Conservation (phyloP, 352 stramenopile species). For the Phytophthora sp. region DNA sequence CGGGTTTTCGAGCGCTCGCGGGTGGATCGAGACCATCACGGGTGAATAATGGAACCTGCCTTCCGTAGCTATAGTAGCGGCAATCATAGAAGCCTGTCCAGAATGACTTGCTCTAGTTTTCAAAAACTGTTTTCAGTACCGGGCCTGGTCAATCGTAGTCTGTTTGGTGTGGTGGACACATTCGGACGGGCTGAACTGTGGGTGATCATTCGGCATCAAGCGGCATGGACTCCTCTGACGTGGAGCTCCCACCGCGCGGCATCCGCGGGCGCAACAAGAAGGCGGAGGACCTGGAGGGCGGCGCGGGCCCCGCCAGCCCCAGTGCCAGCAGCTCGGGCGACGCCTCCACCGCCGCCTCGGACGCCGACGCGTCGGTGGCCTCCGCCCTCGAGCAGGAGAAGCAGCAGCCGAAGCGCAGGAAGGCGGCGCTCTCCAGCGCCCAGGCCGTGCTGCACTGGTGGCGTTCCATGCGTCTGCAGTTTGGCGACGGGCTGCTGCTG, state of each 20-base stretch:
- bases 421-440: slow-evolving; percentile 26
- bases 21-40: slow-evolving; percentile 38
- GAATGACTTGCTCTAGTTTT: too few species aligned
- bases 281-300: slow-evolving; percentile 28
- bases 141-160: too few species aligned
- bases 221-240: slow-evolving; percentile 5
- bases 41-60: slow-evolving; percentile 13
- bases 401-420: too few species aligned
- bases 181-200: neutral
- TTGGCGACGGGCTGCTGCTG: slow-evolving; percentile 68
- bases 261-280: slow-evolving; percentile 74
- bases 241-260: too few species aligned
- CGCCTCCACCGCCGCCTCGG: neutral
- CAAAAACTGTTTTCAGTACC: too few species aligned
- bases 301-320: slow-evolving; percentile 7
- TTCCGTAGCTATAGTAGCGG: neutral
- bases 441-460: slow-evolving; percentile 63
- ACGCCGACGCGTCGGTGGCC: slow-evolving; percentile 2
- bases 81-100: too few species aligned
- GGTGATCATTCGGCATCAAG: neutral
- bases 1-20: slow-evolving; percentile 45
- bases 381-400: slow-evolving; percentile 15
- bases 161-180: too few species aligned
- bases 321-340: slow-evolving; percentile 12
- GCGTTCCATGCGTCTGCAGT: slow-evolving; percentile 64